A percentile compares a stretch with the other conserved stretches of the same genome.
These are phyloP conservation scores for Pythium rhizo-oryzae DNA, from an alignment of 352 stramenopile genomes.

Conservation along the genomic window DNA sequence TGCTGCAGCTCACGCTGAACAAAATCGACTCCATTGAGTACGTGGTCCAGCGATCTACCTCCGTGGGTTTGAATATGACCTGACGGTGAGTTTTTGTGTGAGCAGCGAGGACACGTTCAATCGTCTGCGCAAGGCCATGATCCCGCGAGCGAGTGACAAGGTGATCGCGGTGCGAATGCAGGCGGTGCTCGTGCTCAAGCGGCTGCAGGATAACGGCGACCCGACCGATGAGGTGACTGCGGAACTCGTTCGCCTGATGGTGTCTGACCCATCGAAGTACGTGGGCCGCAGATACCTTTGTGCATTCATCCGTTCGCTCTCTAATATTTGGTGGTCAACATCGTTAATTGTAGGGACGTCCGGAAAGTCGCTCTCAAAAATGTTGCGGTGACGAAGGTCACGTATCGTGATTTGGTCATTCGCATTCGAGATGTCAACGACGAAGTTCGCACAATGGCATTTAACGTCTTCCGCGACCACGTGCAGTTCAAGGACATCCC, in stretches of 20 bases:
- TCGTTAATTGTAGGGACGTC: slow-evolving; percentile 51
- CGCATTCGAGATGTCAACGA: slow-evolving; percentile 76
- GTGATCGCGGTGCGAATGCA: slow-evolving; percentile 59
- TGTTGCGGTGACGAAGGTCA: slow-evolving; percentile 45
- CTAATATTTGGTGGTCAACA: neutral
- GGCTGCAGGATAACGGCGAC: slow-evolving; percentile 48
- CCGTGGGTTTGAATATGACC: neutral
- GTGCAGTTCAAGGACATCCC: slow-evolving; percentile 58
- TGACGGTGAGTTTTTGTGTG: neutral
- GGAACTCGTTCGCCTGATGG: slow-evolving; percentile 61
- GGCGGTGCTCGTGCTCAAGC: slow-evolving; percentile 62
- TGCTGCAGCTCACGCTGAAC: slow-evolving; percentile 65
- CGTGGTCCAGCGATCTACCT: slow-evolving; percentile 8
- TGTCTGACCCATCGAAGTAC: slow-evolving; percentile 75
- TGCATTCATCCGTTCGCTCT: neutral
- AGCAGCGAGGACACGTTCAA: slow-evolving; percentile 41
- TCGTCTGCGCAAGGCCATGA: slow-evolving; percentile 44
- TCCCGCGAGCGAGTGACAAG: slow-evolving; percentile 68
- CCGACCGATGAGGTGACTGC: slow-evolving; percentile 44
- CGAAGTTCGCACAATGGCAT: slow-evolving; percentile 65
- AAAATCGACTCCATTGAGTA: slow-evolving; percentile 59
- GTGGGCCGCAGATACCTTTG: slow-evolving; percentile 8
- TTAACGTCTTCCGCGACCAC: slow-evolving; percentile 50
- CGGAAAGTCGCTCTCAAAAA: slow-evolving; percentile 61
- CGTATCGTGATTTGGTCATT: slow-evolving; percentile 61